Base-by-base conservation (phyloP, 257 asterid species). In the Vinca minor region DNA sequence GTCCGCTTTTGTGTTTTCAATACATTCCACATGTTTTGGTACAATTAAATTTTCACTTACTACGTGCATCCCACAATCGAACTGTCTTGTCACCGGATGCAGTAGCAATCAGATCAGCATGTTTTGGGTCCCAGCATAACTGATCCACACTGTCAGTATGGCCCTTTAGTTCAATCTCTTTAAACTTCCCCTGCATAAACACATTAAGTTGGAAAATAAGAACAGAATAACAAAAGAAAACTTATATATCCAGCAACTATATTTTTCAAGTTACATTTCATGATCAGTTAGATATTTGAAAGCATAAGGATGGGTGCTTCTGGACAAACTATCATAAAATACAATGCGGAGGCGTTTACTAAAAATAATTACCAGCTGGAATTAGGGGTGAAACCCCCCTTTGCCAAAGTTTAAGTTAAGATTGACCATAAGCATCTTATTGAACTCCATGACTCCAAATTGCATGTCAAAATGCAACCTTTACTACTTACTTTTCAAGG, bases 51-150 rank as follows among this genome's bases (percentile, higher is more conserved):
- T 1, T 50, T 21, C 31, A 84, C 95, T 84, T 83, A 89, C 99
- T 93, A 41, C 97, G 95, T 63, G 96, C 97, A 87, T 93, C 99
- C 99, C 99, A 93, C 66, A 93, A 74, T 52, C 99, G 95, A 63
- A 93, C 96, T 64, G 97, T 93, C 81, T 87, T 93, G 82, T 93
- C 96, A 58, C 96, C 97, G 0, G 99, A 93, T 73, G 99, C 99
- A 45, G 99, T 93, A 67, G 97, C 99, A 59, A 93, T 84, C 81
- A 93, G 74, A 69, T 93, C 99, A 21, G 94, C 84, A 76, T 93
- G 97, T 69, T 89, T 93, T 12, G 99, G 99, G 72, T 93, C 96
- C 99, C 99, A 93, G 74, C 99, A 93, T 71, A 93, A 77, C 81
- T 93, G 99, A 78, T 93, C 99, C 41, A 89, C 99, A 69, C 99